Evolutionary conservation across 2,329 filamentous ascomycete genomes (phyloP), one percentile per base, ranked within the genome.

Genomic region (Penicillium aurantiogriseum): DNA sequence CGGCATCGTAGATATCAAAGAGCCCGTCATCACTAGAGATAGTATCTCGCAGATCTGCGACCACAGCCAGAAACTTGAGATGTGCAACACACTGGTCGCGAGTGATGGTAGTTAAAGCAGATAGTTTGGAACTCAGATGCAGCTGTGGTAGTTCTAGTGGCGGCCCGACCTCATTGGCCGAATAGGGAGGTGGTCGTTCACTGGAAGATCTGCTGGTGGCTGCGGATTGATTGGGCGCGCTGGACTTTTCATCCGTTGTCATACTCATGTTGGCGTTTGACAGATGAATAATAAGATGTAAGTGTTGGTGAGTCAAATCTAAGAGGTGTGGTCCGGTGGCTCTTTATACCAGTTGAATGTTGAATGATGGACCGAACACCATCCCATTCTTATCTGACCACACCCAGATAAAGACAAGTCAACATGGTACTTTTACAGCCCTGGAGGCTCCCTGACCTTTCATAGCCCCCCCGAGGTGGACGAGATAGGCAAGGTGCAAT

Each of bases 61-160:
- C 81, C 10, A 86, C 83, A 51, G 85, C 83, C 1, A 93, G 79
- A 0, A 93, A 78, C 70, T 90, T 91, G 29, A 93, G 80, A 70
- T 94, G 90, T 0, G 85, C 87, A 23, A 90, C 81, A 62, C 88
- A 90, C 42, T 85, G 80, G 58, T 87, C 80, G 5, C 71, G 71
- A 1, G 77, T 70, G 52, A 75, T 62, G 0, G 66, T 65, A 1
- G 64, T 66, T n/a, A 23, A 17, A 31, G 29, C 27, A 35, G 38
- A 4, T 35, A 23, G 21, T 8, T 19, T 21, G 10, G 45, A 25
- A 8, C 27, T 27, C 17, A 75, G 65, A 43, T 68, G 54, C 19
- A 74, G 55, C 23, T 54, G 61, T 11, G 70, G 70, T n/a, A 74
- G 58, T 42, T 51, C 52, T 5, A 61, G 33, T 15, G 21, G n/a